Evolutionary conservation across 306 rosid species (phyloP), one percentile per base, ranked within the genome.

Genomic region (Sicyos edulis): DNA sequence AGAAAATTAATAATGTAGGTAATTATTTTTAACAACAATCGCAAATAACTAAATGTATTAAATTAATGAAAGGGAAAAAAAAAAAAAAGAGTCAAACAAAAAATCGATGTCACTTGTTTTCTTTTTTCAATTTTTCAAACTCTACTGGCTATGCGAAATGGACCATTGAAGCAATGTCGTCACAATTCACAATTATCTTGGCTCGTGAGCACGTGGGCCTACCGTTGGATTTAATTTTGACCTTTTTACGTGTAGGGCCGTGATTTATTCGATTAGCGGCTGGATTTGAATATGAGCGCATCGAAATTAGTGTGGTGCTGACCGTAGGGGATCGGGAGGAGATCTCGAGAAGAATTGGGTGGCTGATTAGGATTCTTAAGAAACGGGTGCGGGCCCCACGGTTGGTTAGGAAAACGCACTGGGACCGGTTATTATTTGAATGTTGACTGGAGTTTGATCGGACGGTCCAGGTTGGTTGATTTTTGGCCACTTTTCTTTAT

Each of bases 241-340:
- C 24, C 4, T 10, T 32, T 62, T 6, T 2, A 64, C 10, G 1
- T 42, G 70, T 64, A 40, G n/a, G 70, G 70, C 42, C 29, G 0
- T 6, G 53, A 64, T 42, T 12, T 12, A 10, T n/a, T 42, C 10
- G 37, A 21, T 67, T 6, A 6, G 42, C 42, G 55, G 37, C 12
- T 67, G 40, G 56, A 67, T 40, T 44, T 44, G 54, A 65, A 19
- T 29, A 65, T 44, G 34, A 20, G 19, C 20, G 3, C 20, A 47
- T 67, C 42, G 45, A 12, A 53, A 19, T 65, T 10, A 5, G 32
- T 65, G 54, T 40, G 45, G 32, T 21, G 34, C 24, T 47, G 6
- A 67, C 37, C 72, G 72, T 47, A 67, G 72, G 7, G 13, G 42
- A 67, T 47, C 53, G 3, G 20, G 72, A 67, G 72, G 56, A 47